A percentile compares a stretch with the other conserved stretches of the same genome.
Conservation (phyloP, 768 basidiomycete genomes). For the Epithele typhae region DNA sequence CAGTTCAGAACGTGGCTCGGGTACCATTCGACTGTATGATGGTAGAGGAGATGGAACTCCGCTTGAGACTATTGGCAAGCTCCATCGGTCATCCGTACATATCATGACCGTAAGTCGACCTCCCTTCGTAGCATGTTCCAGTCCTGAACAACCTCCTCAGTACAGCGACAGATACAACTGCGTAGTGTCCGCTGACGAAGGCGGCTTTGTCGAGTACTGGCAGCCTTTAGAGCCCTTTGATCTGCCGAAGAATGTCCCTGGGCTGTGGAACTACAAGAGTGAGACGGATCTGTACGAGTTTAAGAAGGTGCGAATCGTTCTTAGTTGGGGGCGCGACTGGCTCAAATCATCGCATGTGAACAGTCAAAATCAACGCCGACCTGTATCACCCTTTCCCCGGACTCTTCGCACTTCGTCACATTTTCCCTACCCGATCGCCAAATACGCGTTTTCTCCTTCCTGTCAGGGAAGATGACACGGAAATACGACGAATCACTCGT, state of each 20-base stretch:
- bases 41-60: conserved; percentile 82
- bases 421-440: conserved; percentile 93
- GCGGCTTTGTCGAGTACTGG: conserved; percentile 97
- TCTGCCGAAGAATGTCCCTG: conserved; percentile 68
- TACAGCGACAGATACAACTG: conserved; percentile 89
- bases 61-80: conserved; percentile 65
- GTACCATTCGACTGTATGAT: conserved; percentile 85
- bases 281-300: conserved; percentile 95
- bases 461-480: conserved; percentile 82
- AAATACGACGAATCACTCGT: conserved; percentile 93
- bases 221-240: conserved; percentile 86
- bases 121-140: too few species aligned
- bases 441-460: conserved; percentile 90
- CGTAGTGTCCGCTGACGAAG: conserved; percentile 92
- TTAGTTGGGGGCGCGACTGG: conserved; percentile 1
- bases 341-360: too few species aligned
- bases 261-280: conserved; percentile 88
- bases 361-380: conserved; percentile 91
- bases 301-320: conserved; percentile 70
- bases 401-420: conserved; percentile 85
- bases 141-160: conserved; percentile 36
- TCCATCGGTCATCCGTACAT: conserved; percentile 90
- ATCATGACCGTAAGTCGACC: conserved; percentile 59
- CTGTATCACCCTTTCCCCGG: conserved; percentile 87
- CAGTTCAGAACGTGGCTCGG: conserved; percentile 76